phyloP scores from a whole-genome alignment of 306 rosid species.

The Lathyrus tuberosus region DNA sequence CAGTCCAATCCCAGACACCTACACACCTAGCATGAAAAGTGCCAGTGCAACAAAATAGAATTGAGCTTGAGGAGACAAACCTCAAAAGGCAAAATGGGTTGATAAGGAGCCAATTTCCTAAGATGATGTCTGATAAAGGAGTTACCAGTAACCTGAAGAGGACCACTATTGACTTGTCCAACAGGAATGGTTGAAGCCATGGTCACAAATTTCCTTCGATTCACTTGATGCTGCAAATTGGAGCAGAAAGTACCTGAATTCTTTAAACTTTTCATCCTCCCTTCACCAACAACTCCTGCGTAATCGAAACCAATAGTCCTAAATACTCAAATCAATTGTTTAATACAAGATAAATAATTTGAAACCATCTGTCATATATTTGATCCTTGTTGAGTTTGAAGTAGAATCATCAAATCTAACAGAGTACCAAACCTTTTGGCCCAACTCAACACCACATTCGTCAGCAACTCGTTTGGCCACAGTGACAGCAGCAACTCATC shows the following conservation, averaged over 20 bases:
- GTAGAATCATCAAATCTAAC: no score
- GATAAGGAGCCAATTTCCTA: slow-evolving; percentile 81
- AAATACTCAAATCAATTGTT: no score
- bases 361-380: no score
- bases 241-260: slow-evolving; percentile 42
- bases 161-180: slow-evolving; percentile 48
- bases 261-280: no score
- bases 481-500: no score
- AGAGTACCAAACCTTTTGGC: no score
- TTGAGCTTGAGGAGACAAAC: slow-evolving; percentile 22
- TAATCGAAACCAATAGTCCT: no score
- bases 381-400: no score
- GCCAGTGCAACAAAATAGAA: background rate
- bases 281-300: no score
- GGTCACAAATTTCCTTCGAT: slow-evolving; percentile 47
- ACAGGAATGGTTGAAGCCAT: slow-evolving; percentile 68
- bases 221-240: slow-evolving; percentile 32
- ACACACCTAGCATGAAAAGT: background rate
- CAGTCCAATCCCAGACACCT: background rate
- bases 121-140: slow-evolving; percentile 87
- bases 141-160: slow-evolving; percentile 60
- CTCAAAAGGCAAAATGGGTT: slow-evolving; percentile 96
- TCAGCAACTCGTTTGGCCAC: no score
- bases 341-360: no score
- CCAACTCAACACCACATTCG: no score